phyloP scores from a whole-genome alignment of 148 eudicot genomes.

The Amaranthus cruentus region DNA sequence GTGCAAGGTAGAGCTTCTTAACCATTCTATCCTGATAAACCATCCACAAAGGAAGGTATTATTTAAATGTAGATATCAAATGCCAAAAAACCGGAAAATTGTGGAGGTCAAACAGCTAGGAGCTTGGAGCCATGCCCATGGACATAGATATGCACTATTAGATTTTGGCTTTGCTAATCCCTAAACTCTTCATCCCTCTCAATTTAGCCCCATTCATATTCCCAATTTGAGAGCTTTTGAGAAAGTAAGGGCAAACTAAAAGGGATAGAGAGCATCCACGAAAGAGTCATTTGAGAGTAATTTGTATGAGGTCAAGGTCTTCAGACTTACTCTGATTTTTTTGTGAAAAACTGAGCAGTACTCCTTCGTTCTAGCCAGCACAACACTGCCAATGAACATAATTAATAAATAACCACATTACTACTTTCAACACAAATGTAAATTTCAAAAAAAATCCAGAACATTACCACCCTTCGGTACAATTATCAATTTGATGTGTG shows the following conservation, averaged over 20 bases:
- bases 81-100: neutral
- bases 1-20: slow-evolving; percentile 89
- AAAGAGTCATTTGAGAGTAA: neutral
- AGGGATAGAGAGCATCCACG: neutral
- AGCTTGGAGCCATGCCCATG: neutral
- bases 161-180: neutral
- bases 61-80: neutral
- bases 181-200: too few species aligned
- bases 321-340: slow-evolving; percentile 72
- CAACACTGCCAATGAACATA: slow-evolving; percentile 58
- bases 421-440: neutral
- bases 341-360: slow-evolving; percentile 86
- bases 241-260: too few species aligned
- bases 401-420: neutral
- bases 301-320: neutral
- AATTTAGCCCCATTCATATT: too few species aligned
- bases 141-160: neutral
- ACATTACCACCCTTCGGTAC: slow-evolving; percentile 93
- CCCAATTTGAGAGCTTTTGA: too few species aligned
- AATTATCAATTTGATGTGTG: slow-evolving; percentile 98
- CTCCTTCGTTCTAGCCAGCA: slow-evolving; percentile 75
- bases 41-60: slow-evolving; percentile 12
- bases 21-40: slow-evolving; percentile 69
- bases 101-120: neutral
- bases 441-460: slow-evolving; percentile 10